phyloP scores from a whole-genome alignment of 306 rosid species.

The Rosa multiflora region DNA sequence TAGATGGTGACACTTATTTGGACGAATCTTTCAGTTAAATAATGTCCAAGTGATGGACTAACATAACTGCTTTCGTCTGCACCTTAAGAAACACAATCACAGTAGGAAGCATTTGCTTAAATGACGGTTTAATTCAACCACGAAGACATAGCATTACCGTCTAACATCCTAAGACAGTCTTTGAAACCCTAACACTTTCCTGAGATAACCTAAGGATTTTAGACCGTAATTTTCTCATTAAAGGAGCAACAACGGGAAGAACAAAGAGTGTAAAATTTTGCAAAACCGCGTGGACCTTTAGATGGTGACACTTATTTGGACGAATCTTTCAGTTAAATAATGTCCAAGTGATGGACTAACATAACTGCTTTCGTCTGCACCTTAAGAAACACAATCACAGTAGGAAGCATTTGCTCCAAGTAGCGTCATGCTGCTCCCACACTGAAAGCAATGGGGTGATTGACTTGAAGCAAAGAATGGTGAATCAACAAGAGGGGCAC shows the following conservation, averaged over 20 bases:
- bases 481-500: background rate
- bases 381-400: background rate
- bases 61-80: background rate
- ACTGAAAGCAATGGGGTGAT: background rate
- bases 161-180: too few relatives aligned
- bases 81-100: background rate
- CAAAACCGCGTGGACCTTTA: background rate
- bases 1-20: too few relatives aligned
- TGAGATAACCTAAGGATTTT: too few relatives aligned
- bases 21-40: too few relatives aligned
- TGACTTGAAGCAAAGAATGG: background rate
- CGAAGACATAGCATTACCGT: too few relatives aligned
- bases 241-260: too few relatives aligned
- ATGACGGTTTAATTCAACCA: too few relatives aligned
- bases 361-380: background rate
- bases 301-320: too few relatives aligned
- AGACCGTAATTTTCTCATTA: background rate
- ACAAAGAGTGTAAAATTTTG: too few relatives aligned
- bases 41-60: background rate
- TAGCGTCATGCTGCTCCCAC: background rate
- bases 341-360: background rate
- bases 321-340: too few relatives aligned
- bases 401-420: background rate
- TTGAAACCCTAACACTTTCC: too few relatives aligned
- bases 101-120: background rate